A percentile compares a stretch with the other conserved stretches of the same genome.
Evolutionary conservation across 768 basidiomycete species (phyloP).

Genomic region (Pleurotus tuoliensis): DNA sequence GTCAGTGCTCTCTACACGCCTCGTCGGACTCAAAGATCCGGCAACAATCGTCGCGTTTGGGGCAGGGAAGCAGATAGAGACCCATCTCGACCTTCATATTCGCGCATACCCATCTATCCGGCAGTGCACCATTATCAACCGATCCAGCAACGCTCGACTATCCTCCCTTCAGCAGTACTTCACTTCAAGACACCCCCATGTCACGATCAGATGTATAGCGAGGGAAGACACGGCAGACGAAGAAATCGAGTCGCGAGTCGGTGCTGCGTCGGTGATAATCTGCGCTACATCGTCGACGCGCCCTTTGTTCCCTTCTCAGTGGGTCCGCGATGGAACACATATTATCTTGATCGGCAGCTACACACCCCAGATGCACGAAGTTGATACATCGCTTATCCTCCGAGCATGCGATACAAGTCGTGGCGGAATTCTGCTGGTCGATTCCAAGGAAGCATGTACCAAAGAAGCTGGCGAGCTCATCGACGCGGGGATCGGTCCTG

Average conservation of each 20-base stretch:
- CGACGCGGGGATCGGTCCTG: constrained; percentile 34
- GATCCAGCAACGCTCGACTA: constrained; percentile 49
- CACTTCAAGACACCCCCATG: constrained; percentile 19
- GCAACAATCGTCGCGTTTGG: constrained; percentile 60
- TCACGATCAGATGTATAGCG: constrained; percentile 9
- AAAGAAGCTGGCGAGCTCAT: constrained; percentile 84
- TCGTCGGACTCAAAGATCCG: constrained; percentile 42
- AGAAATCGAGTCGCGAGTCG: constrained; percentile 29
- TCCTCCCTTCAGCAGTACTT: constrained; percentile 27
- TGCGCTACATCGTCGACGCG: constrained; percentile 70
- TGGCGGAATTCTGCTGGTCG: constrained; percentile 52
- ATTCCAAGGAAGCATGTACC: constrained; percentile 68
- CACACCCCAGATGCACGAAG: constrained; percentile 76
- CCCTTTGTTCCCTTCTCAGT: constrained; percentile 67
- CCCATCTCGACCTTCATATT: constrained; percentile 62
- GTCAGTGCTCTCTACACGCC: constrained; percentile 60
- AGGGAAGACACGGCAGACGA: not conserved
- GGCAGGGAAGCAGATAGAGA: constrained; percentile 65
- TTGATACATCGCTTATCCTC: constrained; percentile 52
- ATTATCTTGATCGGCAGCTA: constrained; percentile 81
- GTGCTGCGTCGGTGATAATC: constrained; percentile 55
- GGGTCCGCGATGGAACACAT: constrained; percentile 61
- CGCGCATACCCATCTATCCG: constrained; percentile 51
- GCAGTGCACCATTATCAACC: constrained; percentile 59
- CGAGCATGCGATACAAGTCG: constrained; percentile 33